Evolutionary conservation across 2,329 filamentous ascomycete species (phyloP).

Genomic region (Aspergillus quadricinctus): DNA sequence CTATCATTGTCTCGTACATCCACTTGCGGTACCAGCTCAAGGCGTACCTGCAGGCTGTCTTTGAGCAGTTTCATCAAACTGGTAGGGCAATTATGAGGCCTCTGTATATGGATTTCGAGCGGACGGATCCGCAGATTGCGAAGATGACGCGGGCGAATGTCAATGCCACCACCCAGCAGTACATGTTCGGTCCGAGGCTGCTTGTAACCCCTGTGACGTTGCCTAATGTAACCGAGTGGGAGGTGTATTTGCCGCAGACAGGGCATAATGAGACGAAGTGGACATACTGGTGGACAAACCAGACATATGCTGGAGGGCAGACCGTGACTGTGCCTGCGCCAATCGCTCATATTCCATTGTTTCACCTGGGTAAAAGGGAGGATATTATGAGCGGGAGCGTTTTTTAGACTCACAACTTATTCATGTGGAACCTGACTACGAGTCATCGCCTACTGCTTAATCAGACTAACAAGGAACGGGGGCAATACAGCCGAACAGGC

Average conservation of each 20-base stretch:
- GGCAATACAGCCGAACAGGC: no score
- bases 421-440: no score
- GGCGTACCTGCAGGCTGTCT: conserved; percentile 28
- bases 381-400: conserved; percentile 57
- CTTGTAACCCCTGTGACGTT: conserved; percentile 34
- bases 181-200: conserved; percentile 37
- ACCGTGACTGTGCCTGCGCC: conserved; percentile 33
- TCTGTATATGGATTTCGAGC: conserved; percentile 37
- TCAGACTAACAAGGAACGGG: no score
- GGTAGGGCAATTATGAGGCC: conserved; percentile 36
- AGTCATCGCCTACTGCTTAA: no score
- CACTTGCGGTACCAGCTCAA: conserved; percentile 50
- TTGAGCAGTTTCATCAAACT: conserved; percentile 29
- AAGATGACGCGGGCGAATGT: conserved; percentile 23
- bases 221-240: conserved; percentile 34
- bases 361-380: conserved; percentile 64
- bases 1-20: conserved; percentile 55
- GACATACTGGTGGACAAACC: conserved; percentile 41
- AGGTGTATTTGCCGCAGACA: conserved; percentile 33
- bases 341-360: conserved; percentile 20
- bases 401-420: conserved; percentile 2
- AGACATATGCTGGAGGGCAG: conserved; percentile 37
- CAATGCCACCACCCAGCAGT: conserved; percentile 36
- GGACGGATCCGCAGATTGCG: conserved; percentile 20
- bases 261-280: conserved; percentile 23